Conservation (phyloP, 2,329 filamentous ascomycete genomes). For the Colletotrichum cuscutae region DNA sequence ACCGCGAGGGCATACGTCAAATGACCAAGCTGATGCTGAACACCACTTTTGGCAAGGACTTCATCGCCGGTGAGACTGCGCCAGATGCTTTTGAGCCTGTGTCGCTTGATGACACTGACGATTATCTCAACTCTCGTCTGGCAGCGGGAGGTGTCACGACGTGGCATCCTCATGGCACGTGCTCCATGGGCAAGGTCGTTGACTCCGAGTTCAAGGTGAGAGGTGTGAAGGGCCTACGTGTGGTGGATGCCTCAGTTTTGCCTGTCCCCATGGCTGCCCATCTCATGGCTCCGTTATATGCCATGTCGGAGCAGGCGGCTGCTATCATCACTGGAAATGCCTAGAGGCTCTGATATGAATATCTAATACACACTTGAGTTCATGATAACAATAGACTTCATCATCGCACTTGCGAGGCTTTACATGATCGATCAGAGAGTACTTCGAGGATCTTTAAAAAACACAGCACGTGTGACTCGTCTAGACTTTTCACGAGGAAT, state of each 20-base stretch:
- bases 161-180: too few species aligned
- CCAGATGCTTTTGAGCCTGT: neutral
- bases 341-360: too few species aligned
- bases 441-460: too few species aligned
- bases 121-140: constrained; percentile 10
- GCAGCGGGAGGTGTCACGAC: neutral
- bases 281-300: constrained; percentile 61
- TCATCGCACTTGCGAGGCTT: too few species aligned
- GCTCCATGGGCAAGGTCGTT: too few species aligned
- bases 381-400: too few species aligned
- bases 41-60: constrained; percentile 29
- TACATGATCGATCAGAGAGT: too few species aligned
- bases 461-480: too few species aligned
- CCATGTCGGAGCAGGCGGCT: constrained; percentile 68
- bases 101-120: constrained; percentile 5
- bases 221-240: too few species aligned
- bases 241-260: constrained; percentile 34
- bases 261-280: constrained; percentile 56
- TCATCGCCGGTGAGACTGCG: constrained; percentile 11
- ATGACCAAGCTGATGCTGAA: constrained; percentile 37
- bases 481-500: too few species aligned
- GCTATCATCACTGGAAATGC: constrained; percentile 55
- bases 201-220: too few species aligned
- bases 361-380: too few species aligned
- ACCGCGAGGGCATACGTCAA: constrained; percentile 40